Conservation (phyloP, 306 rosid species). For the Quercus berberidifolia region DNA sequence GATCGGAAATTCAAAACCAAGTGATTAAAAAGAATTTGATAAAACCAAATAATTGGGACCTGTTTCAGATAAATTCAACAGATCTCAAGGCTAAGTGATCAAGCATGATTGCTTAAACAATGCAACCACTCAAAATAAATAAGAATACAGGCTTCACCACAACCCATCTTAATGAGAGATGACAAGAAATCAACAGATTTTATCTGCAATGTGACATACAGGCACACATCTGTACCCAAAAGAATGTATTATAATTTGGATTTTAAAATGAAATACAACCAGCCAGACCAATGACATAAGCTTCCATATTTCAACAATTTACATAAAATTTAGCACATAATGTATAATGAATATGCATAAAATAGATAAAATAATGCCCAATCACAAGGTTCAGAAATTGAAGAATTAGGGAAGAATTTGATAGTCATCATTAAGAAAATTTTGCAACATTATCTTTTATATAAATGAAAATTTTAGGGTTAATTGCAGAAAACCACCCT, state of each 20-base stretch:
- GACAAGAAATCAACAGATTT: background rate
- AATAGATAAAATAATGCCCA: no score
- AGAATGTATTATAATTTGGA: background rate
- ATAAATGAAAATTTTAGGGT: no score
- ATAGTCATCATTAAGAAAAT: no score
- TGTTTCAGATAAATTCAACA: constrained; percentile 4
- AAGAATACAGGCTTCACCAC: background rate
- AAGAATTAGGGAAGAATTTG: no score
- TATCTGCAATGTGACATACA: background rate
- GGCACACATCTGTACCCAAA: background rate
- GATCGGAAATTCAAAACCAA: constrained; percentile 1
- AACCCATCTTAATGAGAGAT: background rate
- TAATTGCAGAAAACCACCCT: no score
- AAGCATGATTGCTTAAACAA: constrained; percentile 1
- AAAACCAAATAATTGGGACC: constrained; percentile 1
- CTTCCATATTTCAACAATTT: background rate
- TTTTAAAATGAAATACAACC: background rate
- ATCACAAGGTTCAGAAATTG: no score
- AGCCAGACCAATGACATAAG: background rate
- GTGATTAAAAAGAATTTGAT: constrained; percentile 1
- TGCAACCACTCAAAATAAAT: background rate
- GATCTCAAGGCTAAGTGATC: background rate
- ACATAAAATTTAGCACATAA: background rate
- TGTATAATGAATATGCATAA: background rate
- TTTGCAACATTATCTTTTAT: no score